Conservation (phyloP, 192 early-diverging fungal species). For the Backusella tuberculispora region DNA sequence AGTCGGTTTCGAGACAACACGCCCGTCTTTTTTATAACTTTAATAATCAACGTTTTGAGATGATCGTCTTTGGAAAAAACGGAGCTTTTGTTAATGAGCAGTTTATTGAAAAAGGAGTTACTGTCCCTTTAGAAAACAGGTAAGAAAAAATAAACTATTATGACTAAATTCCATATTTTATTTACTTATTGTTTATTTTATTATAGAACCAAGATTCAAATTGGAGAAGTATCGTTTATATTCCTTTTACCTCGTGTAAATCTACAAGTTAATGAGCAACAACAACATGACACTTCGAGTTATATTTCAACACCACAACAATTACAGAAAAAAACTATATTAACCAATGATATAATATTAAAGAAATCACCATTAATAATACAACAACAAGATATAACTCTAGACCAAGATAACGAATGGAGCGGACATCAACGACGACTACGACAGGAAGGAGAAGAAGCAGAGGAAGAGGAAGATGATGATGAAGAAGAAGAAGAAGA, state of each 20-base stretch:
- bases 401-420: too few species aligned
- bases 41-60: constrained; percentile 76
- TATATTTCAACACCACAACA: constrained; percentile 36
- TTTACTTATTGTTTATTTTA: background rate
- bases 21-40: constrained; percentile 88
- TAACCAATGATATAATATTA: too few species aligned
- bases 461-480: background rate
- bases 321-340: constrained; percentile 18
- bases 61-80: constrained; percentile 88
- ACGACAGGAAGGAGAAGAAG: background rate
- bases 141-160: constrained; percentile 26
- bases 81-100: constrained; percentile 82
- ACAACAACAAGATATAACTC: too few species aligned
- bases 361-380: too few species aligned
- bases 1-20: constrained; percentile 85
- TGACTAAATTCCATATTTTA: background rate
- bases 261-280: constrained; percentile 33
- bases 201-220: constrained; percentile 72
- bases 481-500: background rate
- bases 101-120: constrained; percentile 69
- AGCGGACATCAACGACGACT: too few species aligned
- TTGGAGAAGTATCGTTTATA: constrained; percentile 78
- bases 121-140: constrained; percentile 66
- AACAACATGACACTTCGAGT: constrained; percentile 1
- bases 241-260: constrained; percentile 75